Conservation (phyloP, 352 stramenopile genomes). For the Discostella stelligera region DNA sequence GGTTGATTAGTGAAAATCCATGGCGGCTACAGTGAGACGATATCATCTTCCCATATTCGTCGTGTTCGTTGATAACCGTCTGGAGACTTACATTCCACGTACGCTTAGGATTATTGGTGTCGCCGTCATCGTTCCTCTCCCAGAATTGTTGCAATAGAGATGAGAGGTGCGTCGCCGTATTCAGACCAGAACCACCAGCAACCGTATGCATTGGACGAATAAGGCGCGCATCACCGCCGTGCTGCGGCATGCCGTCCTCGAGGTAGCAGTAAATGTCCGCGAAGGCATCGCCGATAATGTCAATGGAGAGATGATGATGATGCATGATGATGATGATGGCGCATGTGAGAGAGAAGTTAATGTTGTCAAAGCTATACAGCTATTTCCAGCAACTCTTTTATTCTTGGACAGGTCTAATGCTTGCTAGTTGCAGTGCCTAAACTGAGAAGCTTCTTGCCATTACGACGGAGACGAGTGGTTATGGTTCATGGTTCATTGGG, state of each 20-base stretch:
- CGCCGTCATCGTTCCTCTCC: not conserved
- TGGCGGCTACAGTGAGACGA: slow-evolving; percentile 53
- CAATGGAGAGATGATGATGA: slow-evolving; percentile 18
- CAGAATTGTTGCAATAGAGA: slow-evolving; percentile 47
- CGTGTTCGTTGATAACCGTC: slow-evolving; percentile 71
- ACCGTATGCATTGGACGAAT: slow-evolving; percentile 54
- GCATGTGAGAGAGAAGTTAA: too few relatives aligned
- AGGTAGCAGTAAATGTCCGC: slow-evolving; percentile 73
- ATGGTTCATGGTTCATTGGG: too few relatives aligned
- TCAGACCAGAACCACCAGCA: slow-evolving; percentile 64
- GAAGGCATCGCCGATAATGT: slow-evolving; percentile 71
- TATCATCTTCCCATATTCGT: slow-evolving; percentile 69
- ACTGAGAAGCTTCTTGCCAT: too few relatives aligned
- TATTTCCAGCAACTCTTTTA: too few relatives aligned
- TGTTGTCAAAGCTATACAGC: too few relatives aligned
- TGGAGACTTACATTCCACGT: slow-evolving; percentile 51
- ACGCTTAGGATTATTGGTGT: not conserved
- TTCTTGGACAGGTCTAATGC: too few relatives aligned
- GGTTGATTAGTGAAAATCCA: slow-evolving; percentile 65
- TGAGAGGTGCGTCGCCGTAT: slow-evolving; percentile 73
- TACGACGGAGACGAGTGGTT: too few relatives aligned
- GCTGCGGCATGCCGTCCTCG: slow-evolving; percentile 42
- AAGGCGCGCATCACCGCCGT: slow-evolving; percentile 63
- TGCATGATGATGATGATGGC: too few relatives aligned
- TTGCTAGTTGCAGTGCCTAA: too few relatives aligned